Evolutionary conservation across 2,329 filamentous ascomycete genomes (phyloP).

Genomic region (Hypomyces rosellus): DNA sequence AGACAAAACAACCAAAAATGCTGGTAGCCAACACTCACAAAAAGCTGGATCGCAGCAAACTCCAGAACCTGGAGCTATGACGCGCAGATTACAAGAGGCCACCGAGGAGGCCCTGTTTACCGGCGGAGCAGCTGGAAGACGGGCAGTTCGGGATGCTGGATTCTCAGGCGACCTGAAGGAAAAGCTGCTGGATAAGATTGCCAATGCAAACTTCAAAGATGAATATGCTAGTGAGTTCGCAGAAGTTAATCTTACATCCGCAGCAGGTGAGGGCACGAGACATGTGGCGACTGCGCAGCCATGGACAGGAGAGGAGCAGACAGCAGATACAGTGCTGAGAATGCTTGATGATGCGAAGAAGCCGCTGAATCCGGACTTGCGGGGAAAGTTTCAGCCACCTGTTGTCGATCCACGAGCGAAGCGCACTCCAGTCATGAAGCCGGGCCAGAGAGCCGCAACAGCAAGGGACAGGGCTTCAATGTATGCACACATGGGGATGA

Average conservation of each 20-base stretch:
- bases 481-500: slow-evolving; percentile 44
- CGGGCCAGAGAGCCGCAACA: slow-evolving; percentile 43
- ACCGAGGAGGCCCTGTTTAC: slow-evolving; percentile 56
- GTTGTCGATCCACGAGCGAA: slow-evolving; percentile 49
- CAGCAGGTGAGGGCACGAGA: slow-evolving; percentile 62
- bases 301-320: slow-evolving; percentile 73
- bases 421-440: slow-evolving; percentile 29
- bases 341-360: slow-evolving; percentile 80
- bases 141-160: slow-evolving; percentile 54
- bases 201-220: slow-evolving; percentile 47
- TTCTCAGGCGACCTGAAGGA: slow-evolving; percentile 59
- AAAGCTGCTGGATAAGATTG: slow-evolving; percentile 50
- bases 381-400: slow-evolving; percentile 40
- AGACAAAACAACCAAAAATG: not conserved
- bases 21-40: not conserved
- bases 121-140: slow-evolving; percentile 53
- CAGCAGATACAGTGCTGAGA: slow-evolving; percentile 70
- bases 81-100: slow-evolving; percentile 53
- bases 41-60: not conserved
- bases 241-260: slow-evolving; percentile 41
- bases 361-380: slow-evolving; percentile 49
- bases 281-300: slow-evolving; percentile 60
- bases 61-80: slow-evolving; percentile 40
- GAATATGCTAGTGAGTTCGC: slow-evolving; percentile 44
- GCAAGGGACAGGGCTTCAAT: slow-evolving; percentile 52